These are phyloP conservation scores for Umbelopsis sp. DNA, from an alignment of 192 early-diverging fungal genomes.

Conservation along the genomic window DNA sequence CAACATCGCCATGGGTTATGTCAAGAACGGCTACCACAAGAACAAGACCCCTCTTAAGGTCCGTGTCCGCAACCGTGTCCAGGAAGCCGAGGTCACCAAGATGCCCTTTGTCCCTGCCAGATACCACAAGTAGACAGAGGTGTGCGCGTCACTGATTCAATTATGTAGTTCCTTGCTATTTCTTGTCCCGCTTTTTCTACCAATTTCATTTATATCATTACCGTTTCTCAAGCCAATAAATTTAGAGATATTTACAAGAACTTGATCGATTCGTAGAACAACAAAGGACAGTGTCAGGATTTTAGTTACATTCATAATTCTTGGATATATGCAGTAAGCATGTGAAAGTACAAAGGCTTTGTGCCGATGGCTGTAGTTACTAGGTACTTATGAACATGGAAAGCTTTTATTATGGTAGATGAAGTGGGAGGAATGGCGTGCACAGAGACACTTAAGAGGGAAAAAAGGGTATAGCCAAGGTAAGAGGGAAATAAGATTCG, in stretches of 20 bases:
- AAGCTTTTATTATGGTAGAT: too few species aligned
- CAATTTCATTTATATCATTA: background rate
- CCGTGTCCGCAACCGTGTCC: conserved; percentile 83
- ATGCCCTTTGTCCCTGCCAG: conserved; percentile 93
- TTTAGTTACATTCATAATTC: too few species aligned
- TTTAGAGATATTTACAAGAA: too few species aligned
- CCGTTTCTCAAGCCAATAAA: too few species aligned
- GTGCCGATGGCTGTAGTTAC: too few species aligned
- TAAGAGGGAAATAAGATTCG: background rate
- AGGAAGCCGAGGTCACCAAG: conserved; percentile 84
- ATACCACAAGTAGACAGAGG: conserved; percentile 67
- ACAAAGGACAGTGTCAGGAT: too few species aligned
- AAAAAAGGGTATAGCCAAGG: conserved; percentile 10
- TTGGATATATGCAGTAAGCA: too few species aligned
- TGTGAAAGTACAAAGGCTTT: too few species aligned
- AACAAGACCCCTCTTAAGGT: conserved; percentile 89
- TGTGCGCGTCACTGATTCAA: background rate
- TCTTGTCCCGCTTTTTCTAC: background rate
- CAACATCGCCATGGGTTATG: conserved; percentile 98
- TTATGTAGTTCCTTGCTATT: background rate
- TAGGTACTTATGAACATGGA: too few species aligned
- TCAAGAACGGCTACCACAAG: conserved; percentile 89
- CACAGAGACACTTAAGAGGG: background rate
- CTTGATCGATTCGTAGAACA: too few species aligned
- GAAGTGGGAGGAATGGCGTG: background rate